Evolutionary conservation across 495 filamentous ascomycete genomes (phyloP).

Genomic region (Durotheca rogersii): DNA sequence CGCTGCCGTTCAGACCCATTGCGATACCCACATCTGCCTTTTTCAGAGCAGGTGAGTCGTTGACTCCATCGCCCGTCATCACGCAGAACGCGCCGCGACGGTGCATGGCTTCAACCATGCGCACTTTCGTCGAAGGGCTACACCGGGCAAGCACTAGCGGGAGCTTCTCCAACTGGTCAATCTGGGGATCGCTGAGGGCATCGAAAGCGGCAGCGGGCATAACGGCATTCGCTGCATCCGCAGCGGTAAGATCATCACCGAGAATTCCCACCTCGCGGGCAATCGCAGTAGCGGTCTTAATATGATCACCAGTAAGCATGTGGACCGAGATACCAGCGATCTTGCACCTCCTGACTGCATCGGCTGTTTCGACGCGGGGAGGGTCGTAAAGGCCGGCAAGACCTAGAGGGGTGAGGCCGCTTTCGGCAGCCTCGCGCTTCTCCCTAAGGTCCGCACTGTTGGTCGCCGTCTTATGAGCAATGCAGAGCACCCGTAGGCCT

Average conservation of each 20-base stretch:
- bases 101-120: constrained; percentile 76
- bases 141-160: constrained; percentile 72
- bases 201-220: constrained; percentile 73
- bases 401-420: constrained; percentile 61
- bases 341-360: constrained; percentile 53
- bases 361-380: constrained; percentile 64
- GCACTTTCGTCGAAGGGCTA: constrained; percentile 70
- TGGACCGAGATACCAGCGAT: constrained; percentile 59
- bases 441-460: constrained; percentile 32
- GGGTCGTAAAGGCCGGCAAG: constrained; percentile 75
- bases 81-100: constrained; percentile 61
- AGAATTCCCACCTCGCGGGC: constrained; percentile 52
- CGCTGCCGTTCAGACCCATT: constrained; percentile 74
- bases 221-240: constrained; percentile 41
- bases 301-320: constrained; percentile 68
- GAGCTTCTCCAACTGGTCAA: constrained; percentile 64
- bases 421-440: constrained; percentile 55
- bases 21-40: constrained; percentile 83
- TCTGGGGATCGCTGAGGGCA: constrained; percentile 60
- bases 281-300: constrained; percentile 63
- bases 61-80: constrained; percentile 90
- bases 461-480: constrained; percentile 42
- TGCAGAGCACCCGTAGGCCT: constrained; percentile 58
- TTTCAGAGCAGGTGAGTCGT: constrained; percentile 80
- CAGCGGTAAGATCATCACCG: constrained; percentile 17